Percentiles rank a stretch among this genome's conserved stretches.
phyloP scores from a whole-genome alignment of 148 eudicot species.

The Mesembryanthemum crystallinum region DNA sequence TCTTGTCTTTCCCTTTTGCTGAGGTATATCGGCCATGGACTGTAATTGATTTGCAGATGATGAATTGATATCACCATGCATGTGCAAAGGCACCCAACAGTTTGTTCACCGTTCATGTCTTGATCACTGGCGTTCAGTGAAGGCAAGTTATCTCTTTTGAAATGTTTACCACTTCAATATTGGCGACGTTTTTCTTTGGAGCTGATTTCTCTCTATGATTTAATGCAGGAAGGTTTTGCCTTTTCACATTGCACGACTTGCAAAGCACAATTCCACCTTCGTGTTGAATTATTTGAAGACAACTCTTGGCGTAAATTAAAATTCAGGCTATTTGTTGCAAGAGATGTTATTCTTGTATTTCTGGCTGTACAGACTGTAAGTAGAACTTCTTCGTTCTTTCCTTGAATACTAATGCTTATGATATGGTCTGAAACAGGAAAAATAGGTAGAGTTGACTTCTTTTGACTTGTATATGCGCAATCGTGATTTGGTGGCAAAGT shows the following conservation, averaged over 20 bases:
- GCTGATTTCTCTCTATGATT: slow-evolving; percentile 14
- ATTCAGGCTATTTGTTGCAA: slow-evolving; percentile 82
- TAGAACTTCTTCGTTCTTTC: slow-evolving; percentile 7
- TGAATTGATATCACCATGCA: slow-evolving; percentile 91
- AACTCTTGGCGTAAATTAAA: slow-evolving; percentile 81
- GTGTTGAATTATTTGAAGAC: slow-evolving; percentile 57
- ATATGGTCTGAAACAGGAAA: no score
- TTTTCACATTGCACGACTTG: slow-evolving; percentile 97
- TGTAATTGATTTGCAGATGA: slow-evolving; percentile 40
- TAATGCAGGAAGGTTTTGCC: slow-evolving; percentile 82
- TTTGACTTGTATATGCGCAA: neutral
- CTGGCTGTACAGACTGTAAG: slow-evolving; percentile 87
- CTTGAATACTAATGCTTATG: neutral
- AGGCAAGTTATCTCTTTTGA: slow-evolving; percentile 44
- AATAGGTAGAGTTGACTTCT: no score
- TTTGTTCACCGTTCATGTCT: slow-evolving; percentile 94
- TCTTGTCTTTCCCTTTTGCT: neutral
- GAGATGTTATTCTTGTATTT: slow-evolving; percentile 83
- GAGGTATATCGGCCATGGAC: neutral
- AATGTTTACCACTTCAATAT: neutral
- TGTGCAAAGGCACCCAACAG: slow-evolving; percentile 97
- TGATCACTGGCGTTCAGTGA: slow-evolving; percentile 97
- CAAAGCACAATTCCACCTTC: slow-evolving; percentile 90
- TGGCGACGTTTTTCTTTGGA: neutral
- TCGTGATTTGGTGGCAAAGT: neutral